Base-by-base conservation (phyloP, 306 rosid species). In the Phaseolus lunatus region DNA sequence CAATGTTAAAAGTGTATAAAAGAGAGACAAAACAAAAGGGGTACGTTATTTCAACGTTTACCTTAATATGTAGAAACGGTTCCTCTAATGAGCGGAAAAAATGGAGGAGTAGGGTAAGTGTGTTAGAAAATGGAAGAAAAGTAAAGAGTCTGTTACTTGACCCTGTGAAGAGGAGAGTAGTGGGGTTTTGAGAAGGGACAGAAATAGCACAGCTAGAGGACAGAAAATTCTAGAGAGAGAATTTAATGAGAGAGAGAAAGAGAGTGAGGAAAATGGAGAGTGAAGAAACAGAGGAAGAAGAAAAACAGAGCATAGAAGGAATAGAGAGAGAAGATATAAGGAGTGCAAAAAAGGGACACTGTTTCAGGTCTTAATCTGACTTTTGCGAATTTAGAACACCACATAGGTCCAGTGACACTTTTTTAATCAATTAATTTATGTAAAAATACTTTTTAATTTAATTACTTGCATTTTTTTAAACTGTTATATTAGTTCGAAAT, bases 291-390 rank as follows among this genome's bases (percentile, higher is more conserved):
- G 83, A 63, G 73, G 4, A 14, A 14, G 47, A n/a, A 65, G 23
- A 22, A 18, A 73, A 80, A 48, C 14, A 47, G 63, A 50, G 62
- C 26, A 39, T 0, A 22, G 22, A 61, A 23, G 4, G 53, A 15
- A n/a, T n/a, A 6, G 70, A 76, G 45, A 49, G 58, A 47, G 8
- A 18, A 9, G 48, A 29, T 45, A 7, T 0, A 1, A 23, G 58
- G 70, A 84, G 81, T 77, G 84, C 80, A 85, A 26, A 77, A 81
- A 85, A 75, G 66, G 67, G 64, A 43, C 88, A 71, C 54, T 10
- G 52, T 24, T n/a, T 5, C 3, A 61, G 22, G 15, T 22, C 37
- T 31, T 2, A 61, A 35, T 26, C 14, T 48, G 81, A 27, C 82
- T 61, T 18, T 78, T 58, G 78, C 80, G 50, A 83, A 83, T 70